phyloP scores from a whole-genome alignment of 148 eudicot genomes.

The Rhododendron mucronatum region DNA sequence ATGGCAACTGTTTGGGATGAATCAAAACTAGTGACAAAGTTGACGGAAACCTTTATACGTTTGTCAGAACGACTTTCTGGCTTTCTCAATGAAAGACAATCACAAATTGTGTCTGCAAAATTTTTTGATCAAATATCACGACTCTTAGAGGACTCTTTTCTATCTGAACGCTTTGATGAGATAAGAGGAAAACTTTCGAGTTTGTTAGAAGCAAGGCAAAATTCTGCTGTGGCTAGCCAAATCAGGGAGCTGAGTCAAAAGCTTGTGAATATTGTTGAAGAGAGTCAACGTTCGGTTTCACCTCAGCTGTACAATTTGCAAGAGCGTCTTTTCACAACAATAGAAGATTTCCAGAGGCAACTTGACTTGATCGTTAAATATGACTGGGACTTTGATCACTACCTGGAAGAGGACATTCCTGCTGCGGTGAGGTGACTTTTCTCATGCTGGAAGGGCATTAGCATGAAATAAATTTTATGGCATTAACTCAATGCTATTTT shows the following conservation, averaged over 20 bases:
- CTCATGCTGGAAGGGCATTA: slow-evolving; percentile 25
- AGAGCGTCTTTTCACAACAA: slow-evolving; percentile 59
- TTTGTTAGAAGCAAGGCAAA: slow-evolving; percentile 65
- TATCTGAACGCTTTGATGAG: slow-evolving; percentile 61
- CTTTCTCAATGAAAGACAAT: slow-evolving; percentile 79
- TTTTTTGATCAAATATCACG: slow-evolving; percentile 80
- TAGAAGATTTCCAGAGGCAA: slow-evolving; percentile 91
- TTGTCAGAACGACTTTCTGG: slow-evolving; percentile 78
- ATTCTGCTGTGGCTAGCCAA: slow-evolving; percentile 57
- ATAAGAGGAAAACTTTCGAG: slow-evolving; percentile 51
- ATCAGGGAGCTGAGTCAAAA: slow-evolving; percentile 79
- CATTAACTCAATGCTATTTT: background rate
- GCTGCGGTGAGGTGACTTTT: slow-evolving; percentile 97
- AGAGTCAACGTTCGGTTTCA: slow-evolving; percentile 86
- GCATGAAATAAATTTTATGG: background rate
- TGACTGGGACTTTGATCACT: slow-evolving; percentile 97
- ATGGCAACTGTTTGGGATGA: slow-evolving; percentile 68
- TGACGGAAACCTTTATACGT: slow-evolving; percentile 74
- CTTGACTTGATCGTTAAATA: slow-evolving; percentile 84
- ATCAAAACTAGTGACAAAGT: slow-evolving; percentile 53
- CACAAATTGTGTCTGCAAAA: slow-evolving; percentile 55
- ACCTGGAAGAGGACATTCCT: slow-evolving; percentile 93
- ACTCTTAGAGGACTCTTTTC: slow-evolving; percentile 63
- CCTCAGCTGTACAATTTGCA: slow-evolving; percentile 81
- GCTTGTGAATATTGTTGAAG: slow-evolving; percentile 79